Base-by-base conservation (phyloP, 192 early-diverging fungal genomes). In the Coemansia sp. region DNA sequence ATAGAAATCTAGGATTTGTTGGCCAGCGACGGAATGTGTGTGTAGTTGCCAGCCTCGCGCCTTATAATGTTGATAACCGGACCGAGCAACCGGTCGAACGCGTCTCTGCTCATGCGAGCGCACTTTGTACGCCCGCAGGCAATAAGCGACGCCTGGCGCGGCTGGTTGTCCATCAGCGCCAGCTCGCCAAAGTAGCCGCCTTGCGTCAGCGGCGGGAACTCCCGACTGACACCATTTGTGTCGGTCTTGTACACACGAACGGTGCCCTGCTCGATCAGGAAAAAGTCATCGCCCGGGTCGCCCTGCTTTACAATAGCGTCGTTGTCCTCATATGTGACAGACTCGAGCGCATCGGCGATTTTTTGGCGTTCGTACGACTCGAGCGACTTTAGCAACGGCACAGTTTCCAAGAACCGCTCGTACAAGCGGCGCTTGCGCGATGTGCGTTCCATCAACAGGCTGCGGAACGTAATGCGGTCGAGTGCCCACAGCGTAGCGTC, bases 181-280 rank as follows among this genome's bases (percentile, higher is more conserved):
- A 99, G 85, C 78, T 99, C 97, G 84, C 97, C 97, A 89, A 98
- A 98, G 70, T 98, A 98, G 27, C 88, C 90, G 35, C 96, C 97
- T 76, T 90, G 88, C 38, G 81, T 79, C 51, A 94, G 74, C 54
- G 82, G 71, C 54, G 86, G 88, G 62, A 90, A 84, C 63, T 86
- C 74, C 66, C 90, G 88, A 61, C 91, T 88, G 19, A 90, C 86
- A 22, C 94, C 93, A 56, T 92, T 81, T 12, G 86, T 86, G 53
- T 92, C 92, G 18, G 82, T 83, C 81, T 92, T 94, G 61, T 85
- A 87, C 14, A 98, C 92, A 19, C 81, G 62, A 11, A 92, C 91
- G 45, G 94, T 88, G 55, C 97, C 97, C 55, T 85, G 83, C 82
- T 99, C 97, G 63, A 99, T 95, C 26, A 99, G 88, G 74, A 91